Base-by-base conservation (phyloP, 2,329 filamentous ascomycete species). In the Tetracladium maxilliforme region DNA sequence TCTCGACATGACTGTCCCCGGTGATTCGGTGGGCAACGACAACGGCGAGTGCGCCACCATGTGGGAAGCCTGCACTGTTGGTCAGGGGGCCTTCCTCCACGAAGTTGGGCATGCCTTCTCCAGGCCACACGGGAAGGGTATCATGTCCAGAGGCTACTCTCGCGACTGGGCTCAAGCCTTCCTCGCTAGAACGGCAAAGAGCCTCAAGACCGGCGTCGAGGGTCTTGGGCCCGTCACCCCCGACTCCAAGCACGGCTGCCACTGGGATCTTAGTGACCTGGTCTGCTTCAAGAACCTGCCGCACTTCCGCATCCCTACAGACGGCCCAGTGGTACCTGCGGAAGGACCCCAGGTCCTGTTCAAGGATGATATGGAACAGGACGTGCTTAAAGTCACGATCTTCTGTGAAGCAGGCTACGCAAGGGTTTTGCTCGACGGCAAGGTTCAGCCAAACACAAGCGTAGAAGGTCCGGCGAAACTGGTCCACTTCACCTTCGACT, bases 31-130 rank as follows among this genome's bases (percentile, higher is more conserved):
- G 3, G 51, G 47, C 0, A 51, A 57, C 28, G 51, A 58, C 26
- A 54, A 55, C 23, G 44, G 44, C 14, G 47, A 58, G 29, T 59
- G 55, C 28, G 35, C 31, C 2, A 50, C 48, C 11, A 50, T 58
- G 41, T 55, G 54, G 45, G 51, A 54, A 29, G 53, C 56, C 6
- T 61, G 57, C 30, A 47, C 51, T 6, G 42, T 59, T 37, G 56
- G 74, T 7, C 77, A 81, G 37, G 74, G 74, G 3, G 73, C 74
- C 11, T 75, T 82, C 45, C 48, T 82, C 15, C 75, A 79, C 38
- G 73, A 81, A 44, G 69, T 74, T 3, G 74, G 75, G 3, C 73
- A 78, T 46, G 53, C 79, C 10, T 72, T 82, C 33, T 73, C 73
- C 15, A 76, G 71, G 37, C 69, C 70, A 6, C 70, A 79, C 37